Evolutionary conservation across 2,329 filamentous ascomycete genomes (phyloP).

Genomic region (Fusarium ramigenum): DNA sequence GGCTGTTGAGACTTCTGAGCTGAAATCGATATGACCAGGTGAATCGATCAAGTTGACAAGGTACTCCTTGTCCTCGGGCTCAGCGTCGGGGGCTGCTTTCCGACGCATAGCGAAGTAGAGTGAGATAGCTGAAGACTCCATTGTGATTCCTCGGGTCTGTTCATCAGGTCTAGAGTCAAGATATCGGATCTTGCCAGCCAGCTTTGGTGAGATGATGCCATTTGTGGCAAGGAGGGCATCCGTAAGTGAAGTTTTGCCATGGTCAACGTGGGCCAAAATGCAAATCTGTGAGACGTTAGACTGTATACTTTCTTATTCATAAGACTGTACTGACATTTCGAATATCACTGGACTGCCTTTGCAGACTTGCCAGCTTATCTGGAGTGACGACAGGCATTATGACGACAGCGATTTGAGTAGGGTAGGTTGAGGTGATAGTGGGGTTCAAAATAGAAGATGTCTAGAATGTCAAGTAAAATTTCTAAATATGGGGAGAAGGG

Average conservation of each 20-base stretch:
- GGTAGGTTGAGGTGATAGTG: conserved; percentile 8
- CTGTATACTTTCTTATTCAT: neutral
- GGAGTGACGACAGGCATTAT: conserved; percentile 91
- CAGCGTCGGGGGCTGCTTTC: conserved; percentile 72
- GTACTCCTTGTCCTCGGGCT: conserved; percentile 84
- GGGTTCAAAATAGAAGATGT: neutral
- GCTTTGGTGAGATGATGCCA: conserved; percentile 97
- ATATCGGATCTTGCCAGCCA: conserved; percentile 97
- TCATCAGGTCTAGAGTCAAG: conserved; percentile 96
- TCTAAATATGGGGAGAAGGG: conserved; percentile 3
- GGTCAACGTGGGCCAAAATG: conserved; percentile 95
- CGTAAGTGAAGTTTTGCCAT: conserved; percentile 97
- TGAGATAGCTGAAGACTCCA: conserved; percentile 99
- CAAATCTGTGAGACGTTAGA: conserved; percentile 72
- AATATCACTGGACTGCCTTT: conserved; percentile 87
- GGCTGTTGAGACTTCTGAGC: conserved; percentile 95
- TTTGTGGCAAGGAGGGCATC: conserved; percentile 97
- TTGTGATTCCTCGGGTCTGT: conserved; percentile 96
- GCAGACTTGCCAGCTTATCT: conserved; percentile 89
- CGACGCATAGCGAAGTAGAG: conserved; percentile 93
- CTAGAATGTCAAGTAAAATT: neutral
- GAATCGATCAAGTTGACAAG: conserved; percentile 98
- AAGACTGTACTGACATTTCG: conserved; percentile 76
- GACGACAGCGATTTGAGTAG: conserved; percentile 30
- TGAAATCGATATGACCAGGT: conserved; percentile 98